These are phyloP conservation scores for Diaporthe batatas DNA, from an alignment of 2,329 filamentous ascomycete species.

Conservation along the genomic window DNA sequence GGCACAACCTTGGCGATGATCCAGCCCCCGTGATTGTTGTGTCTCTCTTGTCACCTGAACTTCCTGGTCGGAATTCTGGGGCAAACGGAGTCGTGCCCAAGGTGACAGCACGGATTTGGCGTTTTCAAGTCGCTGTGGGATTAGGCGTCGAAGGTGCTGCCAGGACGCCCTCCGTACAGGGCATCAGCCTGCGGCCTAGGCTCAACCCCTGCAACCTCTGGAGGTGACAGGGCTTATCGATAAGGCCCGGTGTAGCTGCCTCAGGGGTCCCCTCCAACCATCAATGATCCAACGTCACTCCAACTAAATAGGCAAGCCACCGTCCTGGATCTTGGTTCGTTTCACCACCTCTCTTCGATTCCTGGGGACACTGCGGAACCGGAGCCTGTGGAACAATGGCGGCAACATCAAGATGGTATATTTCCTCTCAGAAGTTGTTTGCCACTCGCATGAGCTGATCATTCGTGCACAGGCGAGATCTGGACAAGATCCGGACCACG, in stretches of 20 bases:
- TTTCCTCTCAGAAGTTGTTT: neutral
- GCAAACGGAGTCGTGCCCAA: neutral
- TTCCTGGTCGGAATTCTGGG: neutral
- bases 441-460: constrained; percentile 23
- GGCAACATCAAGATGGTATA: constrained; percentile 51
- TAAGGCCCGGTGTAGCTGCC: constrained; percentile 36
- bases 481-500: constrained; percentile 83
- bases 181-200: neutral
- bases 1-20: neutral
- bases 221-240: constrained; percentile 36
- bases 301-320: constrained; percentile 3
- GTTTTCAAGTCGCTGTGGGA: too few species aligned
- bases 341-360: neutral
- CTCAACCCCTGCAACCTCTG: neutral
- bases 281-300: constrained; percentile 29
- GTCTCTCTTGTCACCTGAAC: neutral
- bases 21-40: neutral
- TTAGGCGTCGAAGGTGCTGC: neutral
- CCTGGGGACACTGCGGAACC: neutral
- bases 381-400: constrained; percentile 25
- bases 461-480: constrained; percentile 75
- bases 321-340: neutral
- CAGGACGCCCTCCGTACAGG: neutral
- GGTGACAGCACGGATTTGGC: neutral
- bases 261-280: constrained; percentile 31